These are phyloP conservation scores for Pneumocystis canis DNA, from an alignment of 1,139 yeast species.

Conservation along the genomic window DNA sequence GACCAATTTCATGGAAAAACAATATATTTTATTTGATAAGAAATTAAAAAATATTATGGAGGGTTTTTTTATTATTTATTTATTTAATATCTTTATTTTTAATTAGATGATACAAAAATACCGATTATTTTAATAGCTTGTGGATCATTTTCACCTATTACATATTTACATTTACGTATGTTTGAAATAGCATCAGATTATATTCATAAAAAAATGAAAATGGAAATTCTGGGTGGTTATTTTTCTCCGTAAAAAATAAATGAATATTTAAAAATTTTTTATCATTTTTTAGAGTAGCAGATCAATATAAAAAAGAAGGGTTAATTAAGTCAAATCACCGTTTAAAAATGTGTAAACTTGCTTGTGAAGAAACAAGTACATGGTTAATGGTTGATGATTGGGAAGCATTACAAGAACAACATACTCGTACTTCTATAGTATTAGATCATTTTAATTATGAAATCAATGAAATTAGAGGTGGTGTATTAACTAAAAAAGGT, in stretches of 20 bases:
- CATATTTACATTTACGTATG: conserved; percentile 88
- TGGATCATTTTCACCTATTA: conserved; percentile 91
- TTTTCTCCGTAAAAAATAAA: conserved; percentile 51
- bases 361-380: conserved; percentile 88
- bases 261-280: not conserved
- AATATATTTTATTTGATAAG: not conserved
- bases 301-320: conserved; percentile 86
- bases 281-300: conserved; percentile 39
- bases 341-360: conserved; percentile 94
- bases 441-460: conserved; percentile 94
- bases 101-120: conserved; percentile 35
- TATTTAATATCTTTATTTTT: not conserved
- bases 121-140: conserved; percentile 94
- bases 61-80: not conserved
- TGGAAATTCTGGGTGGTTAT: conserved; percentile 92
- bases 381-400: conserved; percentile 99
- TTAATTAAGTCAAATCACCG: conserved; percentile 77
- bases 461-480: conserved; percentile 77
- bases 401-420: conserved; percentile 86
- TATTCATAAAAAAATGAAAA: conserved; percentile 80
- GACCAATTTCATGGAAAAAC: not conserved
- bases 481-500: conserved; percentile 61
- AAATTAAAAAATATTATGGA: not conserved
- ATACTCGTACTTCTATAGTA: conserved; percentile 88
- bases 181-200: conserved; percentile 97